Evolutionary conservation across 2,329 filamentous ascomycete genomes (phyloP).

Genomic region (Penicillium rolfsii): DNA sequence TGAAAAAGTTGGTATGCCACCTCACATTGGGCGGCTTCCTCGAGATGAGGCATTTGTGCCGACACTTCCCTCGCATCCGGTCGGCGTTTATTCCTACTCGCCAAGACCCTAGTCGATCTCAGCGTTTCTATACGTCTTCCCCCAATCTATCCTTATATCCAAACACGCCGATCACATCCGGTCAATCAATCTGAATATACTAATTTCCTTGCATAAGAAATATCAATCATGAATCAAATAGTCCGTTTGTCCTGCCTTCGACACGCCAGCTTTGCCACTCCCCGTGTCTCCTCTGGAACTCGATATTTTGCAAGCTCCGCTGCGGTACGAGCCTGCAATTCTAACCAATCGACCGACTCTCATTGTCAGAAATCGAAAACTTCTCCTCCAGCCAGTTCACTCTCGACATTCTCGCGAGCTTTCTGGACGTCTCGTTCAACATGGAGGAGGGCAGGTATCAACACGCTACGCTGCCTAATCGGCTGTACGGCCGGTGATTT

Average conservation of each 20-base stretch:
- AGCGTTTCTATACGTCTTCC: background rate
- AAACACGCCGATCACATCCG: background rate
- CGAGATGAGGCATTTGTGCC: conserved; percentile 2
- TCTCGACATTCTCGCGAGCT: conserved; percentile 4
- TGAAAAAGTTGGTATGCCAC: too few species aligned
- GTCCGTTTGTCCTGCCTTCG: background rate
- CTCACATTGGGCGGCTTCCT: background rate
- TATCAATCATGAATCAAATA: background rate
- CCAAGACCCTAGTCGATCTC: background rate
- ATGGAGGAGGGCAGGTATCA: conserved; percentile 58
- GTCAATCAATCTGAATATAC: background rate
- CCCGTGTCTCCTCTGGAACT: background rate
- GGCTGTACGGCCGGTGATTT: conserved; percentile 63
- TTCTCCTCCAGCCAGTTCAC: background rate
- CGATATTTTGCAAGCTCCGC: background rate
- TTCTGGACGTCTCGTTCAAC: conserved; percentile 45
- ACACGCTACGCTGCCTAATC: conserved; percentile 59
- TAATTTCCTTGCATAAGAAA: background rate
- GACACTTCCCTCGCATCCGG: background rate
- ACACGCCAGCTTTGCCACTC: background rate
- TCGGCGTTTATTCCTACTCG: background rate
- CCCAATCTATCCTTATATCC: background rate
- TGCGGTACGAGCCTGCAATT: background rate
- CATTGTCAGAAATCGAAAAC: background rate
- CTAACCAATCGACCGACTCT: background rate